These are phyloP conservation scores for Solidago caesia DNA, from an alignment of 129 eudicot species.

Conservation along the genomic window DNA sequence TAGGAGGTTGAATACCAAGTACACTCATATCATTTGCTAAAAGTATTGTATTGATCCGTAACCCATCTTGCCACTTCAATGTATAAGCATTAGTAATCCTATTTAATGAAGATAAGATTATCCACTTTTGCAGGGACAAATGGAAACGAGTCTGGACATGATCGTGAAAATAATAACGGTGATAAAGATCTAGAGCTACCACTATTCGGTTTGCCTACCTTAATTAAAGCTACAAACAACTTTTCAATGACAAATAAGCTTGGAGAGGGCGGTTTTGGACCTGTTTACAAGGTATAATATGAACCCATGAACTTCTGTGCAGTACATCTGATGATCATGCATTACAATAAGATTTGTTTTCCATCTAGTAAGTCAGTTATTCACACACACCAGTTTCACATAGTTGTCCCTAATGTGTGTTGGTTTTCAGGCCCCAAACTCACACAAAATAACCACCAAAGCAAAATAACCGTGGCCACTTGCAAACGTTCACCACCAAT, in stretches of 20 bases:
- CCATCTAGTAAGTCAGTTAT: too few species aligned
- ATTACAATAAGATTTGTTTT: background rate
- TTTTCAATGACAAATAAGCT: constrained; percentile 40
- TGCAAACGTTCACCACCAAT: too few species aligned
- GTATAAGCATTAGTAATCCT: background rate
- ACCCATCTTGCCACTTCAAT: background rate
- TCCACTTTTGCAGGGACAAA: constrained; percentile 4
- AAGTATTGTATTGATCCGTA: background rate
- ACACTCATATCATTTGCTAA: background rate
- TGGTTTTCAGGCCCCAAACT: too few species aligned
- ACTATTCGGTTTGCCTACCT: constrained; percentile 23
- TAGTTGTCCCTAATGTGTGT: too few species aligned
- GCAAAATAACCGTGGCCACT: too few species aligned
- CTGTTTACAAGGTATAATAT: constrained; percentile 24
- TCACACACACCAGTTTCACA: too few species aligned
- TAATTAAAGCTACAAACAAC: constrained; percentile 36
- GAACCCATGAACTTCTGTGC: background rate
- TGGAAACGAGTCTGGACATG: background rate
- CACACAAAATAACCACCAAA: too few species aligned
- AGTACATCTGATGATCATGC: background rate
- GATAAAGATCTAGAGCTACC: constrained; percentile 37
- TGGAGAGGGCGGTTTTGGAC: constrained; percentile 51
- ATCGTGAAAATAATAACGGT: background rate
- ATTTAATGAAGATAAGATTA: background rate
- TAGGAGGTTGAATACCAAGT: background rate